A percentile compares a stretch with the other conserved stretches of the same genome.
Conservation (phyloP, 2,329 filamentous ascomycete genomes). For the Tolypocladium inflatum region DNA sequence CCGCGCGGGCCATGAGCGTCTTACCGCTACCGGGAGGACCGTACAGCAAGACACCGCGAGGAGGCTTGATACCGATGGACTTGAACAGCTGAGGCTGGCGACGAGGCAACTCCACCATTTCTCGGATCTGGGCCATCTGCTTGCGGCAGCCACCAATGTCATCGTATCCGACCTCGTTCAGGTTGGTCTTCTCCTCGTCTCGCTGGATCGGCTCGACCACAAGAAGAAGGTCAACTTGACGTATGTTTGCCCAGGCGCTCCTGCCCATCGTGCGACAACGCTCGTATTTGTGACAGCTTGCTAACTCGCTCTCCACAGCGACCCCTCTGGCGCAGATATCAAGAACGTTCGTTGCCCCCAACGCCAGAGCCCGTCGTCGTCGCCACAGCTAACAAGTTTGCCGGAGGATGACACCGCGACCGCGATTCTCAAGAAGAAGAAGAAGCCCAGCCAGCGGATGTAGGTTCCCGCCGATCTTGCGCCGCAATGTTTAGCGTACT, state of each 20-base stretch:
- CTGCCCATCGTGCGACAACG: not conserved
- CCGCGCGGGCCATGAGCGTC: conserved; percentile 96
- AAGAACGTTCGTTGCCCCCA: conserved; percentile 56
- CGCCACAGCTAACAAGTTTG: conserved; percentile 16
- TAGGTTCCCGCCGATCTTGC: conserved; percentile 35
- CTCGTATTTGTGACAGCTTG: not conserved
- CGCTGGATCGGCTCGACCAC: conserved; percentile 70
- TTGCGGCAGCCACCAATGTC: conserved; percentile 99
- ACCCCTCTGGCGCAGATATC: conserved; percentile 79
- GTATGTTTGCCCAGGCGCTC: conserved; percentile 40
- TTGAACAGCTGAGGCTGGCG: conserved; percentile 99
- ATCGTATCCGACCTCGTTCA: conserved; percentile 98
- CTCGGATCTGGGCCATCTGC: conserved; percentile 99
- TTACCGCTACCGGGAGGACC: conserved; percentile 98
- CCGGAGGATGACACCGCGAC: conserved; percentile 87
- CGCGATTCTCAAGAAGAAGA: conserved; percentile 99
- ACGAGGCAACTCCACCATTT: conserved; percentile 94
- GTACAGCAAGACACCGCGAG: conserved; percentile 92
- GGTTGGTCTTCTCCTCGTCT: conserved; percentile 97
- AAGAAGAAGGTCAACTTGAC: conserved; percentile 79
- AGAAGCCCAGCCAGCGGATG: conserved; percentile 99
- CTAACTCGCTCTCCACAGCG: conserved; percentile 46
- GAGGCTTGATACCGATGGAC: conserved; percentile 99
- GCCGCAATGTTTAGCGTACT: conserved; percentile 8
- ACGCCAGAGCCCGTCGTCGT: conserved; percentile 4